These are phyloP conservation scores for Neofusicoccum ribis DNA, from an alignment of 2,329 filamentous ascomycete genomes.

Conservation along the genomic window DNA sequence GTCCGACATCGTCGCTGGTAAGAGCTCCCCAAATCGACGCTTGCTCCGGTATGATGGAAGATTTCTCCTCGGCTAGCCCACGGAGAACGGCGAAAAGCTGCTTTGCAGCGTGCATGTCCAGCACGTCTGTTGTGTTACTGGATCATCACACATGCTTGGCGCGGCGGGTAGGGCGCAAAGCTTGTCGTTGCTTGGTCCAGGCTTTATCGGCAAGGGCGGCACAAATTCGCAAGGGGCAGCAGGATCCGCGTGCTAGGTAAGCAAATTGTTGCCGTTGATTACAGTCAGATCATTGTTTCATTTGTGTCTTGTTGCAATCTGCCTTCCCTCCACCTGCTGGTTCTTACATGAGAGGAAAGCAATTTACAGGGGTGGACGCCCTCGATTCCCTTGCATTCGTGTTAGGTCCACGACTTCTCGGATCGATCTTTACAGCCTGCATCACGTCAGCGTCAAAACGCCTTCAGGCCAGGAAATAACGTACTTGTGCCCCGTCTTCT, in stretches of 20 bases:
- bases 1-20: constrained; percentile 6
- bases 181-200: constrained; percentile 4
- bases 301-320: not conserved
- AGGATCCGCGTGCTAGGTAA: not conserved
- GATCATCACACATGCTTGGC: not conserved
- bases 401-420: too few relatives aligned
- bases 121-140: not conserved
- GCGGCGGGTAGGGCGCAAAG: constrained; percentile 13
- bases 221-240: not conserved
- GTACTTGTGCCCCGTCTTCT: constrained; percentile 40
- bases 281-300: not conserved
- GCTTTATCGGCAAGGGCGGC: not conserved
- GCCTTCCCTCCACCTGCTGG: too few relatives aligned
- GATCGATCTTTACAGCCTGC: not conserved
- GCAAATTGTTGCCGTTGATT: not conserved
- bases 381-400: too few relatives aligned
- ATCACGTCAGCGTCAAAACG: not conserved
- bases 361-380: too few relatives aligned
- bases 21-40: not conserved
- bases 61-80: not conserved
- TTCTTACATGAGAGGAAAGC: too few relatives aligned
- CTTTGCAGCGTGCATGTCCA: not conserved
- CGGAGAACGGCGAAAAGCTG: not conserved
- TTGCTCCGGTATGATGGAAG: not conserved
- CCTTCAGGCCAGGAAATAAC: not conserved